Conservation (phyloP, 169 alveolate genomes). For the Plasmodium billcollinsi region DNA sequence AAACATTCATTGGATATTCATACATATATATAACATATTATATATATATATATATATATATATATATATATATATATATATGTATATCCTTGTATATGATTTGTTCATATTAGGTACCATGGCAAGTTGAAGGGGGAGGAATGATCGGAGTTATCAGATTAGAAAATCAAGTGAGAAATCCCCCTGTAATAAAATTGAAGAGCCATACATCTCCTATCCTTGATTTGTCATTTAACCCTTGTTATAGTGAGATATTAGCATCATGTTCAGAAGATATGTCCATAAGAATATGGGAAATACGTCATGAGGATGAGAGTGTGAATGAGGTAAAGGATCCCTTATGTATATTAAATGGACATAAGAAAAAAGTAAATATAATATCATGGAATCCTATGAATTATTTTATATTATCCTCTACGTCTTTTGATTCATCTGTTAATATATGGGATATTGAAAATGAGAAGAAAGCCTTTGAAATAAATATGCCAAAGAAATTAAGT, state of each 20-base stretch:
- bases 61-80: not conserved
- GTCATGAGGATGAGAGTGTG: slow-evolving; percentile 52
- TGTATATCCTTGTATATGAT: not conserved
- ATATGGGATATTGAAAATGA: slow-evolving; percentile 84
- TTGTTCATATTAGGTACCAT: slow-evolving; percentile 77
- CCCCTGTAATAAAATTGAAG: slow-evolving; percentile 77
- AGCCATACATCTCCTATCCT: slow-evolving; percentile 83
- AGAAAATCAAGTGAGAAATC: slow-evolving; percentile 79
- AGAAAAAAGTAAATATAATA: slow-evolving; percentile 81
- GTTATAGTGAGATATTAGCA: slow-evolving; percentile 79
- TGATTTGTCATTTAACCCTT: slow-evolving; percentile 83
- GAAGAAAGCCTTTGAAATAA: slow-evolving; percentile 66
- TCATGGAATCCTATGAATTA: slow-evolving; percentile 84
- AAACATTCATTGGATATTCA: too few relatives aligned
- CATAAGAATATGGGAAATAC: slow-evolving; percentile 81
- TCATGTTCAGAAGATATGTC: slow-evolving; percentile 85
- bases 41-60: not conserved
- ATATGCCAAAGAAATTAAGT: slow-evolving; percentile 78
- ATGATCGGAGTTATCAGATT: slow-evolving; percentile 78
- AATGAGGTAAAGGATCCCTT: slow-evolving; percentile 51
- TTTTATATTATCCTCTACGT: slow-evolving; percentile 78
- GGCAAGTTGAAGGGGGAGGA: slow-evolving; percentile 89
- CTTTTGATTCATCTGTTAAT: slow-evolving; percentile 78
- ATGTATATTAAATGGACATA: slow-evolving; percentile 81
- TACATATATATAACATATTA: too few relatives aligned